Conservation (phyloP, 176 grass and related monocot genomes). For the Canna indica region DNA sequence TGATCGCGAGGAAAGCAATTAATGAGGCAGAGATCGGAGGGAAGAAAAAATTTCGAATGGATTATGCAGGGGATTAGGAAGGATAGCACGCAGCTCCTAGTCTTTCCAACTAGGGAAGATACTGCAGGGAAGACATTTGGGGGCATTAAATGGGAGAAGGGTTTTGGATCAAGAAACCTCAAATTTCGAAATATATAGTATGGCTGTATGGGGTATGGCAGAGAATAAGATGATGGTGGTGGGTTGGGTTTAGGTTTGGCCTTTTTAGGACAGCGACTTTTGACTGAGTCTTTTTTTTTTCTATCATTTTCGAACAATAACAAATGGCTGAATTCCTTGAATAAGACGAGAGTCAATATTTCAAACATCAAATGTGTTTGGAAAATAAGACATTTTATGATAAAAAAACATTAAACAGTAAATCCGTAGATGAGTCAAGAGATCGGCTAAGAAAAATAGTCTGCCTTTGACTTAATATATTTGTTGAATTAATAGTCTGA, state of each 20-base stretch:
- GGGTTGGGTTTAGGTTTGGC: neutral
- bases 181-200: constrained; percentile 2
- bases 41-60: neutral
- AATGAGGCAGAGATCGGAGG: constrained; percentile 5
- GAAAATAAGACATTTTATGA: too few species aligned
- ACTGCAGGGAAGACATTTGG: neutral
- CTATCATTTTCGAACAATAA: too few species aligned
- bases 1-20: constrained; percentile 6
- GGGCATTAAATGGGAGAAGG: neutral
- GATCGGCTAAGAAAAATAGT: too few species aligned
- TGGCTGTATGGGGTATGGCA: neutral
- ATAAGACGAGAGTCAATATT: too few species aligned
- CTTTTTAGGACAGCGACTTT: neutral
- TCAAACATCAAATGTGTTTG: too few species aligned
- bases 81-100: neutral
- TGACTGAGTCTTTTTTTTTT: too few species aligned
- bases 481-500: too few species aligned
- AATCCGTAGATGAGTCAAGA: too few species aligned
- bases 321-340: too few species aligned
- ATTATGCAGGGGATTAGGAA: neutral
- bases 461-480: too few species aligned
- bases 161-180: constrained; percentile 10
- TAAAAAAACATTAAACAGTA: too few species aligned
- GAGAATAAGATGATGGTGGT: neutral
- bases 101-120: too few species aligned